A percentile compares a stretch with the other conserved stretches of the same genome.
phyloP scores from a whole-genome alignment of 371 early-diverging fungal genomes.

The Apophysomyces sp. region DNA sequence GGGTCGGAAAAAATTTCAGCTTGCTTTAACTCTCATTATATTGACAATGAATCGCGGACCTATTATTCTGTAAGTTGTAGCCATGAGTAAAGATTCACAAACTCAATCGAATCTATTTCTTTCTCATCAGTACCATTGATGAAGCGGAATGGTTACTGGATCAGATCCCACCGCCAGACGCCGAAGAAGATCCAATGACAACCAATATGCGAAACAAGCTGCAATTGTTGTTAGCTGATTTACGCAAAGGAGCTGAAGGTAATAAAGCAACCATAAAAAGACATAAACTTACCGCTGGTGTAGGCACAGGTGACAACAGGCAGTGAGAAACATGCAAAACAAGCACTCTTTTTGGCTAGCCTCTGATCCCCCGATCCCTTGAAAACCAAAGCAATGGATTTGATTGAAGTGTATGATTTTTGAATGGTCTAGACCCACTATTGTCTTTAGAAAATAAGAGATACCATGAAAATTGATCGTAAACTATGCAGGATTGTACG shows the following conservation, averaged over 20 bases:
- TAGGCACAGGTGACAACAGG: background rate
- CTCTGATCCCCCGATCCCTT: background rate
- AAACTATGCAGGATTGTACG: background rate
- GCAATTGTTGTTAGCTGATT: constrained; percentile 34
- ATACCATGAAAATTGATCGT: background rate
- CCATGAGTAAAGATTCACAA: background rate
- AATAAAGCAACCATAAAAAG: constrained; percentile 3
- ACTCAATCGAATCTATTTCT: background rate
- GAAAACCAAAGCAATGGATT: background rate
- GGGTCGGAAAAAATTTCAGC: background rate
- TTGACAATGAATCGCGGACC: constrained; percentile 24
- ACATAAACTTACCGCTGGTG: background rate
- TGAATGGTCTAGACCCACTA: background rate
- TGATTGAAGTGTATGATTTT: background rate
- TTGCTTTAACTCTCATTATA: background rate
- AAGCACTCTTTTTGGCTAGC: background rate
- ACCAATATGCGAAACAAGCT: constrained; percentile 49
- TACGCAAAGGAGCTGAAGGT: constrained; percentile 56
- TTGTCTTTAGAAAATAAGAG: background rate
- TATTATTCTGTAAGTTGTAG: constrained; percentile 18
- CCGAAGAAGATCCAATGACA: constrained; percentile 40
- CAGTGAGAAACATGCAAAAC: constrained; percentile 1
- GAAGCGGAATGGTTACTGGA: constrained; percentile 56
- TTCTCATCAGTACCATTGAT: constrained; percentile 40
- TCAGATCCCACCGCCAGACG: constrained; percentile 45